phyloP scores from a whole-genome alignment of 805 yeast species.

The Metschnikowia cerradonensis region DNA sequence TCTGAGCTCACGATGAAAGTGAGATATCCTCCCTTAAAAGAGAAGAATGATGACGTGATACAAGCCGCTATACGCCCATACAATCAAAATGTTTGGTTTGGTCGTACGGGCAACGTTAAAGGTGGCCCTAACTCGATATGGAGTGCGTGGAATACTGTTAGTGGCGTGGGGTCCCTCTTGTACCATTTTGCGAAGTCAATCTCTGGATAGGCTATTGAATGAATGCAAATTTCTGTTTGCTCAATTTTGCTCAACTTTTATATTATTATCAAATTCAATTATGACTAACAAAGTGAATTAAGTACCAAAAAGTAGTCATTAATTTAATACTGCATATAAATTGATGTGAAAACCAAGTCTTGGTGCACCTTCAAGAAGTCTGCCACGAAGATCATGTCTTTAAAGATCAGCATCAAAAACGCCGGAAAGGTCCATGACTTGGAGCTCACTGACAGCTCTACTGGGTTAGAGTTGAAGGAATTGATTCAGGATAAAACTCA shows the following conservation, averaged over 20 bases:
- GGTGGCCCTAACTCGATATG: conserved; percentile 33
- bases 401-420: conserved; percentile 30
- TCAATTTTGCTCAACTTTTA: not conserved
- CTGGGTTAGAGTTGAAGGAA: conserved; percentile 61
- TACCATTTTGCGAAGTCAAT: conserved; percentile 14
- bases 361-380: not conserved
- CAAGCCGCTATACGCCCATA: conserved; percentile 25
- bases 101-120: conserved; percentile 33
- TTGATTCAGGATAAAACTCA: conserved; percentile 70
- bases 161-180: conserved; percentile 28
- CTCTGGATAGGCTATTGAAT: not conserved
- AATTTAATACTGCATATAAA: not conserved
- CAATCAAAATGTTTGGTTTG: conserved; percentile 37
- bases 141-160: conserved; percentile 28
- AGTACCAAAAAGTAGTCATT: not conserved
- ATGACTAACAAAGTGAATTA: not conserved
- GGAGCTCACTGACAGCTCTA: conserved; percentile 45
- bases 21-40: conserved; percentile 62
- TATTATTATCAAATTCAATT: not conserved
- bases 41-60: conserved; percentile 29
- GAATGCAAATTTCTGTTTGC: too few species aligned
- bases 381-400: conserved; percentile 10
- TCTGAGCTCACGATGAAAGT: conserved; percentile 53
- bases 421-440: conserved; percentile 42
- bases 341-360: not conserved